Evolutionary conservation across 83 land plant genomes (phyloP).

Genomic region (Picea engelmannii): DNA sequence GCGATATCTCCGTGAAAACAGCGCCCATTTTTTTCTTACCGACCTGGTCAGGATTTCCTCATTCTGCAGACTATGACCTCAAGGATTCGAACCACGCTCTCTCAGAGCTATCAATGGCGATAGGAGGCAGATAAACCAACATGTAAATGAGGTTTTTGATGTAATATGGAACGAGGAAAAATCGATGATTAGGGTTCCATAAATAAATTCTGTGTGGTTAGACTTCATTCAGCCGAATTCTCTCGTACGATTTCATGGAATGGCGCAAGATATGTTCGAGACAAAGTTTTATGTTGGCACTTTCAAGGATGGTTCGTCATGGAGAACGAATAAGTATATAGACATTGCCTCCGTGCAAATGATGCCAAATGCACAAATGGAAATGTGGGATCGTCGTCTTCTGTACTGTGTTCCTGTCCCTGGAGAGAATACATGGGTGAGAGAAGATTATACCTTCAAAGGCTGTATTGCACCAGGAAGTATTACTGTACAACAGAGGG

Average conservation of each 20-base stretch:
- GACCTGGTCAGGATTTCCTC: too few species aligned
- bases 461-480: too few species aligned
- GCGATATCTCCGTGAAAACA: too few species aligned
- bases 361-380: slow-evolving; percentile 33
- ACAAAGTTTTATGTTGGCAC: slow-evolving; percentile 79
- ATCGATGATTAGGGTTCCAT: slow-evolving; percentile 21
- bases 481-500: too few species aligned
- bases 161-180: background rate
- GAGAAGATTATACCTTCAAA: too few species aligned
- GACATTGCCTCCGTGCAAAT: slow-evolving; percentile 56
- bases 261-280: slow-evolving; percentile 93
- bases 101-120: too few species aligned
- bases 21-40: too few species aligned
- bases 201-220: slow-evolving; percentile 49
- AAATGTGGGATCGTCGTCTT: slow-evolving; percentile 85
- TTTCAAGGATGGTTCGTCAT: slow-evolving; percentile 41
- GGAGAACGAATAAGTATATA: slow-evolving; percentile 81
- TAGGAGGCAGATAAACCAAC: too few species aligned
- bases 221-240: slow-evolving; percentile 65
- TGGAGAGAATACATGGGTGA: too few species aligned
- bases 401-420: slow-evolving; percentile 74
- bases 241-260: slow-evolving; percentile 86
- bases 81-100: too few species aligned
- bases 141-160: too few species aligned
- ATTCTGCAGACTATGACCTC: too few species aligned